Evolutionary conservation across 805 yeast species (phyloP), one percentile per base, ranked within the genome.

Genomic region (Teunomyces gatunensis): DNA sequence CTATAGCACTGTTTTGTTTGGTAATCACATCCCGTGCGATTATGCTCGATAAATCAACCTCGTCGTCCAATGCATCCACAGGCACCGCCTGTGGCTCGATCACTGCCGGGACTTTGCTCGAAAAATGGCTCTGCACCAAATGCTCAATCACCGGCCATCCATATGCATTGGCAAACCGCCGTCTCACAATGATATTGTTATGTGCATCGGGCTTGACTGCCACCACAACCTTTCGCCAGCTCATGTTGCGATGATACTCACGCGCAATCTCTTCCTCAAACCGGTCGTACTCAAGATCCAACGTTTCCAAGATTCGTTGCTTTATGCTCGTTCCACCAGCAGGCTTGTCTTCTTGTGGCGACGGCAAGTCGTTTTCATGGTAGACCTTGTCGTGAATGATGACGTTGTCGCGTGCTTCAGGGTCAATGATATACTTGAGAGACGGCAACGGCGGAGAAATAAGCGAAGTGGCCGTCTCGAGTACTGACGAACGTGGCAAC

Each of bases 61-160:
- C 63, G 29, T 65, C 65, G 45, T 60, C 67, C 28, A 63, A 57
- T 41, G 64, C 57, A 46, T 65, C 71, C 15, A 21, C 28, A 12
- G 48, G 13, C 18, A 41, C 41, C 6, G 35, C 6, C n/a, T 23
- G 13, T 3, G 18, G n/a, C 5, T 29, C 42, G 13, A n/a, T 4
- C 4, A 18, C 49, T 55, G 57, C 28, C 43, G 47, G 54, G 2
- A 45, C 51, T 6, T 49, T 55, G 7, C 39, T 49, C 1, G 45
- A 59, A 62, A 87, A 87, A 68, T 87, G 94, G 46, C 80, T 78
- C 12, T 78, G 72, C 0, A 86, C 87, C 54, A 91, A 58, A 64
- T 92, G 96, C 39, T 84, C 85, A n/a, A 92, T 75, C 0, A 89
- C 96, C 0, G 87, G 89, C 94, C 97, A 89, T 1, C 99, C 99